A percentile compares a stretch with the other conserved stretches of the same genome.
phyloP scores from a whole-genome alignment of 371 early-diverging fungal genomes.

The Phascolomyces articulosus region DNA sequence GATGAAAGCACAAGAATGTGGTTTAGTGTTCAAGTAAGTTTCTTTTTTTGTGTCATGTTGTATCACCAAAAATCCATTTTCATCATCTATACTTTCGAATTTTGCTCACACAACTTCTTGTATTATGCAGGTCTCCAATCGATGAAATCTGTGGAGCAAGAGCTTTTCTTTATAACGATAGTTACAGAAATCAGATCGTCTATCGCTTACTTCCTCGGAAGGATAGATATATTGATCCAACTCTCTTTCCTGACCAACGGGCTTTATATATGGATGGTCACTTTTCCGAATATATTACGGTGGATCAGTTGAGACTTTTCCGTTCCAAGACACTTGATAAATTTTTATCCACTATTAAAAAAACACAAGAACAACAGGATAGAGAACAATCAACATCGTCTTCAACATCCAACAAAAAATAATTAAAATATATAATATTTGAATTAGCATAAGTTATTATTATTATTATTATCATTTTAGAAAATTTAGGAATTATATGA shows the following conservation, averaged over 20 bases:
- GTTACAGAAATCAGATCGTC: constrained; percentile 23
- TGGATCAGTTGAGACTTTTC: constrained; percentile 27
- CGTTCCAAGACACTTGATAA: constrained; percentile 27
- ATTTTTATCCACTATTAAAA: neutral
- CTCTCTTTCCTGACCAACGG: neutral
- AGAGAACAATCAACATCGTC: neutral
- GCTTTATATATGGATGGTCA: constrained; percentile 23
- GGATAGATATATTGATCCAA: constrained; percentile 30
- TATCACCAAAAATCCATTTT: neutral
- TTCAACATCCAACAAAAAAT: neutral
- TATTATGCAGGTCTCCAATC: constrained; percentile 5
- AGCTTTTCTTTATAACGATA: constrained; percentile 29
- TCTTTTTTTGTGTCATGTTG: too few species aligned
- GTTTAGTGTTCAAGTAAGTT: constrained; percentile 27
- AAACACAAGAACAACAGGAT: neutral
- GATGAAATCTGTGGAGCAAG: constrained; percentile 10
- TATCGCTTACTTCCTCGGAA: constrained; percentile 31
- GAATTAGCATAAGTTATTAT: too few species aligned
- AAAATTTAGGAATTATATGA: too few species aligned
- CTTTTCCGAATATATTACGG: constrained; percentile 17
- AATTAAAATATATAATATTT: too few species aligned
- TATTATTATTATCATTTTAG: too few species aligned
- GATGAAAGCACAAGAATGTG: constrained; percentile 29
- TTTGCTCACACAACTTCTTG: too few species aligned
- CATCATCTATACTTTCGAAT: too few species aligned